These are phyloP conservation scores for Hyphopichia buzzinii DNA, from an alignment of 1,139 yeast genomes.

Conservation along the genomic window DNA sequence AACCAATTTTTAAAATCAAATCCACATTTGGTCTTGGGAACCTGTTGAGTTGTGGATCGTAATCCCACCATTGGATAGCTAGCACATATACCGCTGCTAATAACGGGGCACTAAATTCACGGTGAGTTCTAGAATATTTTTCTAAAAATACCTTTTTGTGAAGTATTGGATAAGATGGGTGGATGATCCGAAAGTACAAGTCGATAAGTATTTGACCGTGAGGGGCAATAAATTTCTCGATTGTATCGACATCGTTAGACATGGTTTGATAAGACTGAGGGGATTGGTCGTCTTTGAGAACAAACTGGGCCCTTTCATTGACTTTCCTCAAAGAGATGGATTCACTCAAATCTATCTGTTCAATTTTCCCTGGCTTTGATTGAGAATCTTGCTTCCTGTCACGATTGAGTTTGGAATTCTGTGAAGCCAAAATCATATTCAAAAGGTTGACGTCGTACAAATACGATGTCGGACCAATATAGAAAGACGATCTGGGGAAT, in stretches of 20 bases:
- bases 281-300: constrained; percentile 69
- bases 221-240: constrained; percentile 71
- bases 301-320: constrained; percentile 61
- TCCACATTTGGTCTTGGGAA: constrained; percentile 67
- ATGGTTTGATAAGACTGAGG: constrained; percentile 60
- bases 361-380: constrained; percentile 39
- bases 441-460: constrained; percentile 60
- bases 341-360: constrained; percentile 61
- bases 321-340: constrained; percentile 65
- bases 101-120: constrained; percentile 76
- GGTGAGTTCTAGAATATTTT: constrained; percentile 70
- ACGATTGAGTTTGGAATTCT: constrained; percentile 14
- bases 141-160: constrained; percentile 77
- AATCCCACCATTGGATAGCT: constrained; percentile 84
- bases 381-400: constrained; percentile 1
- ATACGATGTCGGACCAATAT: constrained; percentile 69
- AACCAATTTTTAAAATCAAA: constrained; percentile 42
- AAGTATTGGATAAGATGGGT: constrained; percentile 74
- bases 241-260: constrained; percentile 67
- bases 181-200: constrained; percentile 70
- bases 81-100: constrained; percentile 73
- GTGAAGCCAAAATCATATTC: constrained; percentile 50
- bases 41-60: constrained; percentile 64
- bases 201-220: constrained; percentile 73
- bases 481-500: constrained; percentile 74